A percentile compares a stretch with the other conserved stretches of the same genome.
phyloP scores from a whole-genome alignment of 2,329 filamentous ascomycete species.

The Escovopsis sp. region DNA sequence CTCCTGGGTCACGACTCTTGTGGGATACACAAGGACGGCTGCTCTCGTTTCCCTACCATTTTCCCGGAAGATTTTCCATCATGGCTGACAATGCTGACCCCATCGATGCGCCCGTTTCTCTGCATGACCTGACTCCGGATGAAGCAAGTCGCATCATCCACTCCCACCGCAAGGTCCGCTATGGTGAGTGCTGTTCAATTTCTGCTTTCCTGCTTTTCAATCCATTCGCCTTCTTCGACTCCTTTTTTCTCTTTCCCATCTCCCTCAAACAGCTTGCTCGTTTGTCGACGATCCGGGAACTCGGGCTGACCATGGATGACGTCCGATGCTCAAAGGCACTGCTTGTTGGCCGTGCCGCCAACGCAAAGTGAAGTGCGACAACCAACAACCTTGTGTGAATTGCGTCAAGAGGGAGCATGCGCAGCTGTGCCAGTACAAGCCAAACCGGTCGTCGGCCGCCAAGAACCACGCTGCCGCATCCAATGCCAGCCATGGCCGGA shows the following conservation, averaged over 20 bases:
- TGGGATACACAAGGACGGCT: too few relatives aligned
- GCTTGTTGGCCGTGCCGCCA: slow-evolving; percentile 55
- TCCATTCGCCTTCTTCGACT: too few relatives aligned
- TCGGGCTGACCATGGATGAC: background rate
- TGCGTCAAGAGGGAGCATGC: slow-evolving; percentile 52
- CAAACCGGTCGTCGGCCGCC: slow-evolving; percentile 32
- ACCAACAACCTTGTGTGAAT: slow-evolving; percentile 53
- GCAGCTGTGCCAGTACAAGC: slow-evolving; percentile 51
- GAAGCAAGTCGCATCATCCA: slow-evolving; percentile 55
- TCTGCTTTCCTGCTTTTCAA: too few relatives aligned
- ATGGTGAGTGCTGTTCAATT: slow-evolving; percentile 33
- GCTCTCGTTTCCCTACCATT: too few relatives aligned
- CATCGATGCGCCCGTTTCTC: slow-evolving; percentile 26
- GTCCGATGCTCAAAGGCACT: slow-evolving; percentile 28
- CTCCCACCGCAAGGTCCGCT: slow-evolving; percentile 53
- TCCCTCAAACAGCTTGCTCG: too few relatives aligned
- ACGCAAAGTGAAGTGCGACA: slow-evolving; percentile 55
- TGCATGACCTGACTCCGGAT: slow-evolving; percentile 47
- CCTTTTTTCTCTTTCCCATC: too few relatives aligned
- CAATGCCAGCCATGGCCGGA: slow-evolving; percentile 14
- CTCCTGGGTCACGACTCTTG: too few relatives aligned
- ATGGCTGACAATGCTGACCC: slow-evolving; percentile 32
- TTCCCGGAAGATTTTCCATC: slow-evolving; percentile 4
- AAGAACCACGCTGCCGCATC: slow-evolving; percentile 18
- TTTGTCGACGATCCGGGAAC: too few relatives aligned